phyloP scores from a whole-genome alignment of 768 basidiomycete species.

The Gymnopilus dilepis region DNA sequence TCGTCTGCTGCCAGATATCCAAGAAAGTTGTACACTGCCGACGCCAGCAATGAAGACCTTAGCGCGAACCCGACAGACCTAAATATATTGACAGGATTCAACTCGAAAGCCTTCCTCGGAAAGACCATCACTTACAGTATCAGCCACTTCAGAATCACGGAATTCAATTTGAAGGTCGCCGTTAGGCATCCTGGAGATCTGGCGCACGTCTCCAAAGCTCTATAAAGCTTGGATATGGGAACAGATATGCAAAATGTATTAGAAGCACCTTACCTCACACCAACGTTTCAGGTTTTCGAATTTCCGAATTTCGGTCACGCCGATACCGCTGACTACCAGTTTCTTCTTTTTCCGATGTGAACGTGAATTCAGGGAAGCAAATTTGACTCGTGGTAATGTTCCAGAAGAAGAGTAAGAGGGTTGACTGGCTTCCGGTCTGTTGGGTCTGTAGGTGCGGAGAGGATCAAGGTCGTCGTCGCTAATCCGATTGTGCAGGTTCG shows the following conservation, averaged over 20 bases:
- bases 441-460: slow-evolving; percentile 25
- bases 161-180: slow-evolving; percentile 83
- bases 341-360: slow-evolving; percentile 61
- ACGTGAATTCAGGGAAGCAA: slow-evolving; percentile 46
- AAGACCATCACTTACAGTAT: slow-evolving; percentile 59
- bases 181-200: slow-evolving; percentile 75
- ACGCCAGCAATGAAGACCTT: slow-evolving; percentile 74
- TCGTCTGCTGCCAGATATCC: slow-evolving; percentile 63
- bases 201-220: slow-evolving; percentile 79
- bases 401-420: slow-evolving; percentile 21
- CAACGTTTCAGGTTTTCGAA: slow-evolving; percentile 73
- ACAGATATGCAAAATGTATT: background rate
- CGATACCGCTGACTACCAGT: slow-evolving; percentile 74
- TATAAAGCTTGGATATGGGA: slow-evolving; percentile 28
- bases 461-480: slow-evolving; percentile 35
- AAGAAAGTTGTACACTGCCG: slow-evolving; percentile 80
- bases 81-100: slow-evolving; percentile 9
- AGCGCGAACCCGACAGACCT: slow-evolving; percentile 83
- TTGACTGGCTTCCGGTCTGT: slow-evolving; percentile 24
- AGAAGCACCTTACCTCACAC: slow-evolving; percentile 65
- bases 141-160: slow-evolving; percentile 76
- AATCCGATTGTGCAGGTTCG: slow-evolving; percentile 31
- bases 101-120: background rate
- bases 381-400: slow-evolving; percentile 32
- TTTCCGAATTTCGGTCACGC: slow-evolving; percentile 59